Percentiles rank a stretch among this genome's conserved stretches.
Conservation (phyloP, 2,329 filamentous ascomycete genomes). For the Xylaria sp. region DNA sequence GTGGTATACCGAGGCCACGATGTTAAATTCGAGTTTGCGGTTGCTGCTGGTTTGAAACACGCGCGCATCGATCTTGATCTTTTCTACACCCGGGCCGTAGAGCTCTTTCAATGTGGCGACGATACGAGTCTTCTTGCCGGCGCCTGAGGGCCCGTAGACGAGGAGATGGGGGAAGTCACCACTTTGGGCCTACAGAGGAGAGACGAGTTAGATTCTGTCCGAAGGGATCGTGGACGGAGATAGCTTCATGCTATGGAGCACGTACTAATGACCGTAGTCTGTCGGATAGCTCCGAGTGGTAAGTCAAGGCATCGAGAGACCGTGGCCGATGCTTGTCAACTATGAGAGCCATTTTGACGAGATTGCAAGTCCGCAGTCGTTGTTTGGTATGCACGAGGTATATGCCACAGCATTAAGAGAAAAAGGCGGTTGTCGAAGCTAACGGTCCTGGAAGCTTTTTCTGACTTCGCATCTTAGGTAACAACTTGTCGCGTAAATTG, state of each 20-base stretch:
- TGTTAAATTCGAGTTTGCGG: constrained; percentile 99
- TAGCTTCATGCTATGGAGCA: neutral
- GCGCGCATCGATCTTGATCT: constrained; percentile 98
- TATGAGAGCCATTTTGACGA: constrained; percentile 69
- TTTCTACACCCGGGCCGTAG: constrained; percentile 96
- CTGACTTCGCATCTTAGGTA: constrained; percentile 12
- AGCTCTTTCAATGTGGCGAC: constrained; percentile 95
- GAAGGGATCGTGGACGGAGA: constrained; percentile 15
- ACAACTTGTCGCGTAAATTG: constrained; percentile 47
- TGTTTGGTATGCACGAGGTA: neutral
- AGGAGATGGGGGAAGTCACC: constrained; percentile 98
- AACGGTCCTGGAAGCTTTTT: constrained; percentile 1
- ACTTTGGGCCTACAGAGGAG: constrained; percentile 79
- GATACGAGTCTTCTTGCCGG: constrained; percentile 97
- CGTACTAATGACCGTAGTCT: constrained; percentile 85
- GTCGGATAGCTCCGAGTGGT: constrained; percentile 88
- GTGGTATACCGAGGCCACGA: constrained; percentile 96
- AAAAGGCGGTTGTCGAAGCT: neutral
- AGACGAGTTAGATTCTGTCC: constrained; percentile 19
- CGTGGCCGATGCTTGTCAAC: constrained; percentile 78
- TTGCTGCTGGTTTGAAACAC: constrained; percentile 96
- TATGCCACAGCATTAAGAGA: constrained; percentile 1
- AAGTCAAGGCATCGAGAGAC: constrained; percentile 81
- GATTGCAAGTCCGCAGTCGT: neutral
- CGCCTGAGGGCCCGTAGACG: constrained; percentile 94